Conservation (phyloP, 1,284 basidiomycete species). For the Moesziomyces globuligerus region DNA sequence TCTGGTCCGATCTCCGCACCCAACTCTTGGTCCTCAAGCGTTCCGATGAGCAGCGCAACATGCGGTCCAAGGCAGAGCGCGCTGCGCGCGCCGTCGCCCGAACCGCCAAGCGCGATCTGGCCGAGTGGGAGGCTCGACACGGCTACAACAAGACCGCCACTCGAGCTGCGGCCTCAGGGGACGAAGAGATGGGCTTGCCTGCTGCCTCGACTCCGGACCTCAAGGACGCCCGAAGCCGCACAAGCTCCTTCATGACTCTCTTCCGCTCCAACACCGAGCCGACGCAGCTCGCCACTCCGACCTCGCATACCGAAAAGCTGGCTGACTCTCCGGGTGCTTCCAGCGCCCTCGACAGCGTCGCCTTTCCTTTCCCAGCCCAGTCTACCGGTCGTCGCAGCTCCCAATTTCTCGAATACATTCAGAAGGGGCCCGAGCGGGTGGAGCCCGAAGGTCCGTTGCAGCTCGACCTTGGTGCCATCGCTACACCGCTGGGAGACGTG, state of each 20-base stretch:
- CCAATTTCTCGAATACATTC: slow-evolving; percentile 43
- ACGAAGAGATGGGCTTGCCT: slow-evolving; percentile 16
- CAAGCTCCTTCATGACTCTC: slow-evolving; percentile 41
- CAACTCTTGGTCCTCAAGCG: slow-evolving; percentile 81
- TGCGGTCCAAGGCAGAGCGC: slow-evolving; percentile 77
- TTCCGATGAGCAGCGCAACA: slow-evolving; percentile 78
- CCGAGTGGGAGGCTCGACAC: slow-evolving; percentile 87
- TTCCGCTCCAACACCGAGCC: slow-evolving; percentile 18
- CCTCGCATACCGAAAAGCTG: slow-evolving; percentile 17
- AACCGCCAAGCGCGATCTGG: slow-evolving; percentile 76
- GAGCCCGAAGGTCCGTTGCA: slow-evolving; percentile 20
- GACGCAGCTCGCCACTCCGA: slow-evolving; percentile 20
- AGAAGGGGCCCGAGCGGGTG: slow-evolving; percentile 34
- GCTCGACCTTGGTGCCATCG: slow-evolving; percentile 21
- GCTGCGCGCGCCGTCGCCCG: slow-evolving; percentile 79
- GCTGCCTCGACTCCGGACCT: slow-evolving; percentile 5
- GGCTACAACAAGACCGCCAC: slow-evolving; percentile 69
- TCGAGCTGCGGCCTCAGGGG: slow-evolving; percentile 8
- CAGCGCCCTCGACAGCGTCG: slow-evolving; percentile 16
- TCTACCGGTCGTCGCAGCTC: slow-evolving; percentile 25
- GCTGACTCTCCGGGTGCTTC: slow-evolving; percentile 26
- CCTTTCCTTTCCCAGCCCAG: slow-evolving; percentile 31
- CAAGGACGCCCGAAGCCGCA: slow-evolving; percentile 18
- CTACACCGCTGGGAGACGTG: slow-evolving; percentile 15
- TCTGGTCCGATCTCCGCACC: slow-evolving; percentile 74